These are phyloP conservation scores for Neonectria magnoliae DNA, from an alignment of 2,329 filamentous ascomycete species.

Conservation along the genomic window DNA sequence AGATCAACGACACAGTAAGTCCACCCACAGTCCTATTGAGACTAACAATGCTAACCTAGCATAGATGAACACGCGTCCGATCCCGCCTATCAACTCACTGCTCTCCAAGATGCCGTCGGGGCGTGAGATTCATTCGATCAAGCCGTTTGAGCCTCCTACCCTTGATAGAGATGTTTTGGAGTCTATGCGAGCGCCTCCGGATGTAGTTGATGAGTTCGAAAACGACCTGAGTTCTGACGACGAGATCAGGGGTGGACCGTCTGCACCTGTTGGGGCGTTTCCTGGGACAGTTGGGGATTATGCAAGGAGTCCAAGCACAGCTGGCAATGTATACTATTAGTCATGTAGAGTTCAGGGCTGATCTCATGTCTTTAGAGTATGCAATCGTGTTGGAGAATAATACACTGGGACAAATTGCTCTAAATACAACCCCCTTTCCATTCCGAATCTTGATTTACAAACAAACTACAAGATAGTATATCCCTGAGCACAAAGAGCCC, in stretches of 20 bases:
- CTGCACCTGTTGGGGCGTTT: constrained; percentile 59
- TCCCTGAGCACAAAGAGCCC: no score
- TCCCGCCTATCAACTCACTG: constrained; percentile 78
- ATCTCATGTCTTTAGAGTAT: neutral
- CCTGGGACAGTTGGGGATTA: constrained; percentile 58
- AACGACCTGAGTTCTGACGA: constrained; percentile 53
- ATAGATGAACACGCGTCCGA: constrained; percentile 80
- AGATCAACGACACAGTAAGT: constrained; percentile 89
- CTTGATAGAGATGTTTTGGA: constrained; percentile 74
- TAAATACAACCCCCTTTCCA: no score
- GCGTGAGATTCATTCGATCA: constrained; percentile 81
- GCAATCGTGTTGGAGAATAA: neutral
- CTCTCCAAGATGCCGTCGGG: constrained; percentile 86
- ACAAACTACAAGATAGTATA: no score
- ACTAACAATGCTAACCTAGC: constrained; percentile 22
- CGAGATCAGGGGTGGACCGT: constrained; percentile 44
- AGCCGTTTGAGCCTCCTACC: constrained; percentile 71
- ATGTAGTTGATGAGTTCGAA: constrained; percentile 46
- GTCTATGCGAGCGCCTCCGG: constrained; percentile 59
- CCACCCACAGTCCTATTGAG: fast-evolving
- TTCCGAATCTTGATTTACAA: no score
- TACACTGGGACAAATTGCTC: neutral
- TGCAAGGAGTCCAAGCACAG: constrained; percentile 40
- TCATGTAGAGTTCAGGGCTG: neutral
- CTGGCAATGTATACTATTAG: constrained; percentile 53